Base-by-base conservation (phyloP, 1,139 yeast species). In the Keqinozyma sinolaborantium region DNA sequence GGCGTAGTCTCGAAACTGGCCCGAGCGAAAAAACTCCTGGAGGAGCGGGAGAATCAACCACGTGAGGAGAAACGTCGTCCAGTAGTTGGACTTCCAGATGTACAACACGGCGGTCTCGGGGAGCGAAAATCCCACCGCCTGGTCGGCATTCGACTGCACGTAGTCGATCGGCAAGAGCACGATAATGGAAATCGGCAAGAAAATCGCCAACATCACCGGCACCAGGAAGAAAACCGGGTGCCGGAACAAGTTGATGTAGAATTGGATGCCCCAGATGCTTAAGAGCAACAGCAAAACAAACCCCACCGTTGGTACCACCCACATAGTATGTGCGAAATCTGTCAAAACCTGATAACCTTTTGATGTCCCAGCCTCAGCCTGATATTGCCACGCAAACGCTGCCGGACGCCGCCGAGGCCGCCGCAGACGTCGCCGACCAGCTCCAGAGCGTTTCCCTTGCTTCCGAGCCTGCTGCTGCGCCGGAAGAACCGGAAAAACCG, bases 21-120 rank as follows among this genome's bases (percentile, higher is more conserved):
- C 95, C 2, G 86, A 79, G 31, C 78, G 73, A 43, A 78, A 82
- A 59, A 71, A 86, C 44, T 81, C 83, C 50, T 83, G 92, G 20
- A 83, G 60, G 26, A 80, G 56, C 0, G 95, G 95, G 32, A 86
- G 52, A 1, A 83, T 45, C 8, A 78, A 59, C 87, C 95, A 85
- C 18, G 95, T 85, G 35, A 86, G 59, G 18, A 70, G 51, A 48
- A 85, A 86, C 0, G 95, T 84, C 11, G 75, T 61, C 95, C 95
- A 86, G 56, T 86, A 86, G 34, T 82, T 79, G 30, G 75, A 51
- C 42, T 83, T 73, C 95, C 95, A 86, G 20, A 82, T 51, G 5
- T 64, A 50, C 21, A 77, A 58, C 7, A 83, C 67, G n/a, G 70
- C 65, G 2, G 53, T 45, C 34, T 77, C 73, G 0, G 68, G 60